A percentile compares a stretch with the other conserved stretches of the same genome.
Evolutionary conservation across 1,284 basidiomycete species (phyloP).

Genomic region (Trichosporon inkin): DNA sequence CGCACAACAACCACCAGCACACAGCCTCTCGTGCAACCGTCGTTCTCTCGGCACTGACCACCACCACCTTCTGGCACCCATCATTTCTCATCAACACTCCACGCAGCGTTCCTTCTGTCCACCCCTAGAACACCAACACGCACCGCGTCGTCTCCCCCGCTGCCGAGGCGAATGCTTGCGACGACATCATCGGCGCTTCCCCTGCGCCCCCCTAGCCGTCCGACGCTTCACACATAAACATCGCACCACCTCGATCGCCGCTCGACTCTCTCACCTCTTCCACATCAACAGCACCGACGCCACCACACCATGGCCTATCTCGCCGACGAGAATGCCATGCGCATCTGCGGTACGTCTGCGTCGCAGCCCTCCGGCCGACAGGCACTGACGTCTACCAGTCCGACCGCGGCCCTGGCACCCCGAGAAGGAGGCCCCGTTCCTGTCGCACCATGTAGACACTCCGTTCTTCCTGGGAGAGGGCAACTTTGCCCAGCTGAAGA

Average conservation of each 20-base stretch:
- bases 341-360: conserved; percentile 21
- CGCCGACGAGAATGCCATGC: conserved; percentile 26
- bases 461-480: conserved; percentile 75
- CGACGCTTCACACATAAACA: not conserved
- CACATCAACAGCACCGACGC: conserved; percentile 12
- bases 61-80: not conserved
- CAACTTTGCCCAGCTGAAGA: conserved; percentile 58
- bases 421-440: conserved; percentile 70
- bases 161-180: conserved; percentile 5
- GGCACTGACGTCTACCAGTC: conserved; percentile 55
- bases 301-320: conserved; percentile 24
- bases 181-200: conserved; percentile 5
- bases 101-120: not conserved
- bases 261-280: conserved; percentile 14
- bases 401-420: conserved; percentile 80
- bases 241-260: not conserved
- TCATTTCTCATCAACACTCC: not conserved
- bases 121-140: not conserved
- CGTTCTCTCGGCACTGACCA: not conserved
- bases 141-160: not conserved
- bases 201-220: conserved; percentile 4
- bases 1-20: not conserved
- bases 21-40: not conserved
- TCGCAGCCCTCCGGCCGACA: not conserved
- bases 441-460: conserved; percentile 59